phyloP scores from a whole-genome alignment of 495 filamentous ascomycete genomes.

The Neurospora sp. region DNA sequence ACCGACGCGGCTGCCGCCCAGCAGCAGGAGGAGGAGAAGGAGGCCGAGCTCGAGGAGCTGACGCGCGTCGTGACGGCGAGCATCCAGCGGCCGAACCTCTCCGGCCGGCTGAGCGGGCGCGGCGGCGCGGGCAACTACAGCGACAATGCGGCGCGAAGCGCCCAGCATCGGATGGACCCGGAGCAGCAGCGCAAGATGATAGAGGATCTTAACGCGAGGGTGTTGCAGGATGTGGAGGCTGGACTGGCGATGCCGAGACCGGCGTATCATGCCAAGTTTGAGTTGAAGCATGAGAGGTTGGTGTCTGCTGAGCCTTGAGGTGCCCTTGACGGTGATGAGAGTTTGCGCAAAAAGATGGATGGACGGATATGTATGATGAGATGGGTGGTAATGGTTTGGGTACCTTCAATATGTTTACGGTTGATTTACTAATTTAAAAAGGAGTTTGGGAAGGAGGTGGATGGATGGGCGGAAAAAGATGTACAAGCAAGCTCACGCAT shows the following conservation, averaged over 20 bases:
- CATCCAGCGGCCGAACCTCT: slow-evolving; percentile 8
- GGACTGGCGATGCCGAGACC: slow-evolving; percentile 26
- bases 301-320: not conserved
- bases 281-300: slow-evolving; percentile 12
- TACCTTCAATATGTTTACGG: not conserved
- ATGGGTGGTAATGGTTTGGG: not conserved
- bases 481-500: not conserved
- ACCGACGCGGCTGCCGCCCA: slow-evolving; percentile 2
- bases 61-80: slow-evolving; percentile 14
- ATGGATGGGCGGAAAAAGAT: not conserved
- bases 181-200: slow-evolving; percentile 16
- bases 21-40: too few species aligned
- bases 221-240: slow-evolving; percentile 35
- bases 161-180: slow-evolving; percentile 15
- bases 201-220: slow-evolving; percentile 25
- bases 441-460: not conserved
- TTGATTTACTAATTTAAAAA: not conserved
- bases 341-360: not conserved
- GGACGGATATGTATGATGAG: not conserved
- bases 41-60: slow-evolving; percentile 9
- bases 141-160: slow-evolving; percentile 10
- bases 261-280: slow-evolving; percentile 19
- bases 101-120: slow-evolving; percentile 27
- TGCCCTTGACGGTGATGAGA: not conserved
- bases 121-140: slow-evolving; percentile 52